Evolutionary conservation across 768 basidiomycete genomes (phyloP).

Genomic region (Lyophyllum semitale): DNA sequence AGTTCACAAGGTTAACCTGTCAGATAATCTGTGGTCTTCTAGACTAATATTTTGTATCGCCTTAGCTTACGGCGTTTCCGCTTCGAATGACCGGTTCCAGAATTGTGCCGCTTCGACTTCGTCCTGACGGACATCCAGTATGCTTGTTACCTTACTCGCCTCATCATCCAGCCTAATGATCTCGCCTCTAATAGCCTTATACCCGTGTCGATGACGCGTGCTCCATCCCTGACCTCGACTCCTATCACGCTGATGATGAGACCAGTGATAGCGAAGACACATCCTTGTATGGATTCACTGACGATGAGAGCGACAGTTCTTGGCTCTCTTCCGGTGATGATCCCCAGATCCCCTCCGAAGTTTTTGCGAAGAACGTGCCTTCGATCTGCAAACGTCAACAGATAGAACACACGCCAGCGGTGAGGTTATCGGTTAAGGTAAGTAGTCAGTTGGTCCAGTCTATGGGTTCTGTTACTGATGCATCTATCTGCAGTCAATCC

Average conservation of each 20-base stretch:
- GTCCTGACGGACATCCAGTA: not conserved
- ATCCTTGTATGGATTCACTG: not conserved
- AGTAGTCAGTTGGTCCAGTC: no score
- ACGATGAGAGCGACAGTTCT: not conserved
- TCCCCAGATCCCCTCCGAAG: not conserved
- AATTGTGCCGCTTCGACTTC: not conserved
- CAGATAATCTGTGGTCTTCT: not conserved
- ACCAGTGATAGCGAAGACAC: not conserved
- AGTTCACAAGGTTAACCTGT: not conserved
- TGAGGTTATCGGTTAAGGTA: not conserved
- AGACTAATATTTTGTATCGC: not conserved
- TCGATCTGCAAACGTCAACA: not conserved
- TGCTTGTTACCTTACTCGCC: not conserved
- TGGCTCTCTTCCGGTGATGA: not conserved
- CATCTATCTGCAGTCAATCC: not conserved
- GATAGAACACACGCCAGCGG: not conserved
- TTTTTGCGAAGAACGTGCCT: not conserved
- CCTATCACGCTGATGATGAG: not conserved
- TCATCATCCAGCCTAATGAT: not conserved
- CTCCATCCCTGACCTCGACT: not conserved
- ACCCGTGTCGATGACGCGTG: not conserved
- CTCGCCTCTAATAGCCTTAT: not conserved
- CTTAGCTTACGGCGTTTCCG: not conserved
- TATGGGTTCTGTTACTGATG: not conserved
- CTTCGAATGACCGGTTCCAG: not conserved